These are phyloP conservation scores for Aspergillus taichungensis DNA, from an alignment of 495 filamentous ascomycete species.

Conservation along the genomic window DNA sequence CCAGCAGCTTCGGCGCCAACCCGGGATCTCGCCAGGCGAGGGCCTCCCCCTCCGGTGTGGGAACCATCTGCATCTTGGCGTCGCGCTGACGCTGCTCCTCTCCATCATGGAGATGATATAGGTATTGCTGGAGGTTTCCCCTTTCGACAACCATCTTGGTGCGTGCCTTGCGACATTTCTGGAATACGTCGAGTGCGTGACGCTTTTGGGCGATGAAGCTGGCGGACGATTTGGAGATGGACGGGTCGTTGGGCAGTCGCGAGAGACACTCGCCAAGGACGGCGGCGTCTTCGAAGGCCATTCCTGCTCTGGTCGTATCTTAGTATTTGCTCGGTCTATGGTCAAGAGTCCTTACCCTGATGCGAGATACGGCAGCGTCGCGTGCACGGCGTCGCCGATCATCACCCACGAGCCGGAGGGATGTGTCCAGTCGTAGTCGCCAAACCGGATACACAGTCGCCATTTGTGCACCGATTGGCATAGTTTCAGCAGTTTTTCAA, in stretches of 20 bases:
- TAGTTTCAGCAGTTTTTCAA: conserved; percentile 27
- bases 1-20: conserved; percentile 32
- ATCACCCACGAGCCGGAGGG: conserved; percentile 46
- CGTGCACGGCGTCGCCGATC: conserved; percentile 56
- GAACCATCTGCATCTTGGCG: conserved; percentile 34
- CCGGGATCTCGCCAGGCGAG: conserved; percentile 40
- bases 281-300: conserved; percentile 42
- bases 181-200: conserved; percentile 35
- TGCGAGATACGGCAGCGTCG: conserved; percentile 53
- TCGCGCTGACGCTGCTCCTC: conserved; percentile 40
- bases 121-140: conserved; percentile 39
- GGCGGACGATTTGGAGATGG: conserved; percentile 16
- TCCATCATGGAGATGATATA: conserved; percentile 45
- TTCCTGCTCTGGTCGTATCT: conserved; percentile 28
- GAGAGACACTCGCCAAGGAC: conserved; percentile 41
- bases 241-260: conserved; percentile 20
- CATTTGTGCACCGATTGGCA: conserved; percentile 53
- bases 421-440: conserved; percentile 47
- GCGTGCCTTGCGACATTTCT: conserved; percentile 35
- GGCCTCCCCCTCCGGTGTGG: conserved; percentile 34
- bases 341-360: conserved; percentile 21
- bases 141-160: conserved; percentile 37
- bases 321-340: not conserved
- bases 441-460: conserved; percentile 51
- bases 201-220: conserved; percentile 22